Base-by-base conservation (phyloP, 805 yeast species). In the Ogataea henricii region DNA sequence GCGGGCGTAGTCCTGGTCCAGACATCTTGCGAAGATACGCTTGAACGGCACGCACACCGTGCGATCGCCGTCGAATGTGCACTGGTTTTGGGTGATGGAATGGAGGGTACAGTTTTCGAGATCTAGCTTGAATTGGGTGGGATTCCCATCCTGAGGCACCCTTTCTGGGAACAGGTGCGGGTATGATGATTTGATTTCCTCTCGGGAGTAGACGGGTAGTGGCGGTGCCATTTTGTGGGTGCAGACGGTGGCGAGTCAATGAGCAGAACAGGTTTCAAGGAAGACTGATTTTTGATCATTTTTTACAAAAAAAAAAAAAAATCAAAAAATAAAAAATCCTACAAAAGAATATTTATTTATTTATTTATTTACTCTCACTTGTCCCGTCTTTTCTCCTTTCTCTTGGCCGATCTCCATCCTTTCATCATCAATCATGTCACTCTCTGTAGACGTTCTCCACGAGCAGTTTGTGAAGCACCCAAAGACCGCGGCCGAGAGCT, bases 1-100 rank as follows among this genome's bases (percentile, higher is more conserved):
- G 41, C 50, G 52, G 1, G 39, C 29, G 39, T 51, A 53, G 6
- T 57, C 56, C 18, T 52, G 52, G 48, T 67, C 64, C 10, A 62
- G 43, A 57, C 82, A 77, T 48, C 75, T 66, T 21, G 71, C 62
- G 60, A 77, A 77, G 2, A 77, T 42, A 21, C 82, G 55, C 47
- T 69, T 76, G 62, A 78, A 78, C 1, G 83, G 82, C 2, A 68
- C 55, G 57, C 83, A 78, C 7, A 67, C 61, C 32, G 73, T 67
- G 18, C 68, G 60, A n/a, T 65, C 64, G 1, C 73, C 75, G 44
- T 70, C 69, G 50, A 68, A 73, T 6, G 76, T 67, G 55, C 83
- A 78, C 49, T 76, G 77, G 56, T 66, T 66, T 56, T 78, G 83
- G 0, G 71, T 65, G 17, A 78, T 53, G 12, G 76, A 64, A 51